These are phyloP conservation scores for Astragalus glycyphyllos DNA, from an alignment of 306 rosid species.

Conservation along the genomic window DNA sequence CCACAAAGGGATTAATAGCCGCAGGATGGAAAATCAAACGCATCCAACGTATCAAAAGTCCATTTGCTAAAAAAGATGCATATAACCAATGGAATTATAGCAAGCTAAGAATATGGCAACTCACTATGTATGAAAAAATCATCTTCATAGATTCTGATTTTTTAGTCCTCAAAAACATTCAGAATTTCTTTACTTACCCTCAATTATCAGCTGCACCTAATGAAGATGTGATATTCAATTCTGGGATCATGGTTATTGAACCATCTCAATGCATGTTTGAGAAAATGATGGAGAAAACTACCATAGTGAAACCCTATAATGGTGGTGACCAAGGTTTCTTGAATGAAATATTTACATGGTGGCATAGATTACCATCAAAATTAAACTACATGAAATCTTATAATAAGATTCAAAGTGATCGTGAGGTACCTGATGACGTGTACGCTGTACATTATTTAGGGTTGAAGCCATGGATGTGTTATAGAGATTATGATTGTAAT, in stretches of 20 bases:
- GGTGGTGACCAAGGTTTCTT: constrained; percentile 92
- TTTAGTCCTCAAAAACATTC: constrained; percentile 52
- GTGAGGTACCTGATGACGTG: constrained; percentile 33
- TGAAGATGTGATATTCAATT: constrained; percentile 56
- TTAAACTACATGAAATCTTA: constrained; percentile 56
- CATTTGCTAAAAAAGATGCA: constrained; percentile 57
- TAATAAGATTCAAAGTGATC: not conserved
- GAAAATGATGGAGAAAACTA: constrained; percentile 51
- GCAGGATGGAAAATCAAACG: constrained; percentile 74
- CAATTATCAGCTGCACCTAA: constrained; percentile 72
- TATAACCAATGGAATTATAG: constrained; percentile 91
- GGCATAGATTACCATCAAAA: constrained; percentile 74
- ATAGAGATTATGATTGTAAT: constrained; percentile 89
- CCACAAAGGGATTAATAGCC: constrained; percentile 50
- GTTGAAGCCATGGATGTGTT: constrained; percentile 90
- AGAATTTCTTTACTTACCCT: constrained; percentile 54
- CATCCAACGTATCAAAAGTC: constrained; percentile 63
- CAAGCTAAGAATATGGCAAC: constrained; percentile 80
- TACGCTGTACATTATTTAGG: constrained; percentile 74
- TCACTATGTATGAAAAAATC: constrained; percentile 59
- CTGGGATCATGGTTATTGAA: constrained; percentile 80
- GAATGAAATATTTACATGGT: constrained; percentile 80
- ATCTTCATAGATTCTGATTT: constrained; percentile 81
- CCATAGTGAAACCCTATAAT: constrained; percentile 57
- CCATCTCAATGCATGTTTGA: constrained; percentile 79